Evolutionary conservation across 768 basidiomycete species (phyloP).

Genomic region (Podaxis carcinomalis): DNA sequence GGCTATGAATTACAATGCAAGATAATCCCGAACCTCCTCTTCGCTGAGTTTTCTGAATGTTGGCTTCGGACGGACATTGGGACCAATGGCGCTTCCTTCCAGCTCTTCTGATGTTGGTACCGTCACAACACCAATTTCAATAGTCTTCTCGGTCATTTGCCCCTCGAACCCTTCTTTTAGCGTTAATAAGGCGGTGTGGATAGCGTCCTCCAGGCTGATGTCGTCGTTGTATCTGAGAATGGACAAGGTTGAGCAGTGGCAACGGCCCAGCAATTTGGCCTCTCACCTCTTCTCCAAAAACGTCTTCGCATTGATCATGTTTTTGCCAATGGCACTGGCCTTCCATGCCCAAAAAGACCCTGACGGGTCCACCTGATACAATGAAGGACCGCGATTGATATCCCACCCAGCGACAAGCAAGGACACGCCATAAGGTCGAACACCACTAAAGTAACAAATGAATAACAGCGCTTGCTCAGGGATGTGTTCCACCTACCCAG

Average conservation of each 20-base stretch:
- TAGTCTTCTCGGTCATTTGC: slow-evolving; percentile 99
- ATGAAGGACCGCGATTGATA: slow-evolving; percentile 85
- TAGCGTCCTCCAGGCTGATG: slow-evolving; percentile 97
- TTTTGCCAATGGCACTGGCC: slow-evolving; percentile 98
- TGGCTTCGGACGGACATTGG: slow-evolving; percentile 69
- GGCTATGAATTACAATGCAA: slow-evolving; percentile 58
- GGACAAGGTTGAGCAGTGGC: slow-evolving; percentile 18
- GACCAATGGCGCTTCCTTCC: slow-evolving; percentile 65
- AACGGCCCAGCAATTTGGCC: slow-evolving; percentile 15
- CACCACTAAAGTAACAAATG: slow-evolving; percentile 63
- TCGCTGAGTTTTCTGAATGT: slow-evolving; percentile 95
- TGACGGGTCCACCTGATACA: slow-evolving; percentile 99
- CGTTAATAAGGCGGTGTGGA: slow-evolving; percentile 96
- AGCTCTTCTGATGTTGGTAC: slow-evolving; percentile 72
- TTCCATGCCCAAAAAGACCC: slow-evolving; percentile 99
- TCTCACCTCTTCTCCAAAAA: slow-evolving; percentile 96
- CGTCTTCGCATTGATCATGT: slow-evolving; percentile 99
- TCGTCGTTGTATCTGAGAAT: slow-evolving; percentile 91
- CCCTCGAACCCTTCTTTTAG: slow-evolving; percentile 99
- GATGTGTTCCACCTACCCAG: slow-evolving; percentile 61
- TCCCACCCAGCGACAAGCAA: slow-evolving; percentile 98
- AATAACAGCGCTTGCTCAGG: slow-evolving; percentile 17
- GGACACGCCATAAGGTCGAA: slow-evolving; percentile 98
- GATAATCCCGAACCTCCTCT: slow-evolving; percentile 95
- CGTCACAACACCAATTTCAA: slow-evolving; percentile 96